Evolutionary conservation across 805 yeast species (phyloP).

Genomic region (Metschnikowia arizonensis): DNA sequence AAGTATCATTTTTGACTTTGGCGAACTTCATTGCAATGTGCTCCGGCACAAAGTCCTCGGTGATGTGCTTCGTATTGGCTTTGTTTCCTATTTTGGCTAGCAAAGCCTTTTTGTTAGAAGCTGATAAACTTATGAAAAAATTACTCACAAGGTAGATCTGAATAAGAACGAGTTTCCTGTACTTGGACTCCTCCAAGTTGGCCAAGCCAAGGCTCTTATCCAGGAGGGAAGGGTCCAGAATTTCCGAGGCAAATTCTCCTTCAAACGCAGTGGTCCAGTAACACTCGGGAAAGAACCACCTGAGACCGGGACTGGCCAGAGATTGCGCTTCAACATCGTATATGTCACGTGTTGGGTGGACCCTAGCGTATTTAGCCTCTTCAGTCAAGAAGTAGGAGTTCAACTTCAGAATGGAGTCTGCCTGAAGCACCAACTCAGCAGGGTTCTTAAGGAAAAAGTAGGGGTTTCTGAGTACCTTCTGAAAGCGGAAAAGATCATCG

Average conservation of each 20-base stretch:
- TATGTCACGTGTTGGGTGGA: slow-evolving; percentile 18
- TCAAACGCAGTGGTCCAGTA: slow-evolving; percentile 34
- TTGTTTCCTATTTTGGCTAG: slow-evolving; percentile 24
- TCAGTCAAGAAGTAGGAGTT: slow-evolving; percentile 28
- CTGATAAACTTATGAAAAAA: slow-evolving; percentile 29
- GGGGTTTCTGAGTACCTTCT: slow-evolving; percentile 35
- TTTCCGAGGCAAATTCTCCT: slow-evolving; percentile 13
- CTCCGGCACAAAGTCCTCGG: slow-evolving; percentile 31
- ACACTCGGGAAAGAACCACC: slow-evolving; percentile 32
- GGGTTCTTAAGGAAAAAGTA: slow-evolving; percentile 25
- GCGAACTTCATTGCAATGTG: slow-evolving; percentile 18
- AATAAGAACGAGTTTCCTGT: slow-evolving; percentile 25
- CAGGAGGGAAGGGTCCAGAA: slow-evolving; percentile 9
- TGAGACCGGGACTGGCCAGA: slow-evolving; percentile 17
- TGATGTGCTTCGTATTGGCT: slow-evolving; percentile 31
- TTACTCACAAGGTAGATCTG: slow-evolving; percentile 30
- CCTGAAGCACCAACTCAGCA: slow-evolving; percentile 19
- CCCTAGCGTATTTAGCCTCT: slow-evolving; percentile 23
- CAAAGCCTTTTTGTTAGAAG: slow-evolving; percentile 21
- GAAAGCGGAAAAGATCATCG: slow-evolving; percentile 30
- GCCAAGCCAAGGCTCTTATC: slow-evolving; percentile 25
- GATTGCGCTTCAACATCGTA: slow-evolving; percentile 12
- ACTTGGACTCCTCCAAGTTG: slow-evolving; percentile 25
- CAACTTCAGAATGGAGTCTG: slow-evolving; percentile 27
- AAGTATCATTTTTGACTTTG: slow-evolving; percentile 27